Evolutionary conservation across 1,139 yeast species (phyloP).

Genomic region (Protomyces gravidus): DNA sequence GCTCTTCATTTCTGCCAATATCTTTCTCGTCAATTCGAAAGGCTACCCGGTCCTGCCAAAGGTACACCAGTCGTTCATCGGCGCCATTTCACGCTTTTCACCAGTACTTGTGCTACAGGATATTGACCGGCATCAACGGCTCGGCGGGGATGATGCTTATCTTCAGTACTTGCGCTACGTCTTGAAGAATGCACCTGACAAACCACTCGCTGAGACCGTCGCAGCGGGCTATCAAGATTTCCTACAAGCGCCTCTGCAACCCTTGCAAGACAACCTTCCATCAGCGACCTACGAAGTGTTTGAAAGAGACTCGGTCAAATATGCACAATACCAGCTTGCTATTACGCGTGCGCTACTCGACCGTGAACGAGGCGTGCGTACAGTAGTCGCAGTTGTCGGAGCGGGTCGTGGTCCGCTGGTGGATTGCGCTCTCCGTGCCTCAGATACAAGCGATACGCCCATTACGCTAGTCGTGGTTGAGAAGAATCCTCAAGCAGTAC

Average conservation of each 20-base stretch:
- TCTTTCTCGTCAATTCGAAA: constrained; percentile 55
- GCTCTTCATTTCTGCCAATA: constrained; percentile 51
- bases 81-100: constrained; percentile 33
- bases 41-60: constrained; percentile 60
- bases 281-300: constrained; percentile 61
- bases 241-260: constrained; percentile 64
- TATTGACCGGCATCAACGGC: constrained; percentile 35
- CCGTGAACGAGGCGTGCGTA: constrained; percentile 30
- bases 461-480: constrained; percentile 58
- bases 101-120: constrained; percentile 41
- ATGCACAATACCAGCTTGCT: constrained; percentile 63
- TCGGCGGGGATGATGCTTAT: constrained; percentile 48
- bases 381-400: constrained; percentile 60
- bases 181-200: constrained; percentile 41
- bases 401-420: constrained; percentile 85
- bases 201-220: constrained; percentile 41
- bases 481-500: constrained; percentile 61
- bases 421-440: constrained; percentile 49
- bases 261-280: constrained; percentile 56
- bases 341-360: constrained; percentile 56
- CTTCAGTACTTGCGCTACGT: constrained; percentile 54
- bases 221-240: constrained; percentile 44
- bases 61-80: constrained; percentile 49
- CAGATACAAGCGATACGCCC: constrained; percentile 40
- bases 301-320: constrained; percentile 65